Base-by-base conservation (phyloP, 441 rosid species). In the Macaranga tanarius region DNA sequence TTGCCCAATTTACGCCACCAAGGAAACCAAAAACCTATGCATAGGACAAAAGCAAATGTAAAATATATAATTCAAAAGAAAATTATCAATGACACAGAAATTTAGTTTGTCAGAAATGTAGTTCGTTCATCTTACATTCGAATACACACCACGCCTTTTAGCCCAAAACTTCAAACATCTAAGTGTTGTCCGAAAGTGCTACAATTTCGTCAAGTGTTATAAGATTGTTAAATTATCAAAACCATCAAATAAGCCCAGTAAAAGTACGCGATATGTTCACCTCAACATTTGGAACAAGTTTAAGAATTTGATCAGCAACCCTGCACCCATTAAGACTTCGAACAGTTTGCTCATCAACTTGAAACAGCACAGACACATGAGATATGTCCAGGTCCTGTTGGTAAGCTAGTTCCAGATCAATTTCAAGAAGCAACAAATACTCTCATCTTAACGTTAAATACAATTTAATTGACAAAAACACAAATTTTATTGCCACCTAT, bases 301-400 rank as follows among this genome's bases (percentile, higher is more conserved):
- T 92, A 67, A 95, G 91, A 75, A 95, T 95, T 87, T 87, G 97
- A 83, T 92, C 99, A 28, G 99, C 97, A 82, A 95, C 99, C 79
- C 97, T 84, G 84, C 99, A 95, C 19, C 99, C 97, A 85, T 95
- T 92, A 73, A 95, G 99, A 85, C 97, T 92, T 64, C 96, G 90
- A 82, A 95, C 97, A 45, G 96, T 92, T 69, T 85, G 97, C 81
- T 90, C 99, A 82, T 95, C 99, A 40, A 88, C 83, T 54, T 90
- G 79, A 69, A 75, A 77, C 59, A 95, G 86, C 77, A 92, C 96
- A 73, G 93, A 84, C 20, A 75, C 83, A 79, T 79, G 63, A 20
- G 99, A 92, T 65, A 95, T 91, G 80, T 95, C 99, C 78, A 95
- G 77, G 75, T 95, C 95, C 97, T 89, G 88, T 82, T 60, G 25